phyloP scores from a whole-genome alignment of 2,329 filamentous ascomycete genomes.

The Esteya vermicola region DNA sequence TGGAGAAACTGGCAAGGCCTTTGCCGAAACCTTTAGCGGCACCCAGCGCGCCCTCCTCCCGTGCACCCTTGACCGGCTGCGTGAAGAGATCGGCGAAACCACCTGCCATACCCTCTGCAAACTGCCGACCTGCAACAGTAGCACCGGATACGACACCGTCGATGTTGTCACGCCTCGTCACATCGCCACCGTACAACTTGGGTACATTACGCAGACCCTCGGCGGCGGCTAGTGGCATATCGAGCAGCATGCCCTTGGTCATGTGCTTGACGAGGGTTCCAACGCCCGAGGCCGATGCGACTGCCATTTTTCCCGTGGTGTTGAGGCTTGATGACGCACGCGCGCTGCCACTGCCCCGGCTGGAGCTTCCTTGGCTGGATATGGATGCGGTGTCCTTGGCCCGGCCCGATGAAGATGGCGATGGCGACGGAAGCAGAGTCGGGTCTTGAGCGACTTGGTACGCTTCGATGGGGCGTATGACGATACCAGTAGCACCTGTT shows the following conservation, averaged over 20 bases:
- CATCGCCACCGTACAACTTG: constrained; percentile 38
- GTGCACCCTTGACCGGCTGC: constrained; percentile 50
- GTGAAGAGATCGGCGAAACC: constrained; percentile 65
- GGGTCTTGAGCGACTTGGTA: not conserved
- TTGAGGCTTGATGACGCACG: not conserved
- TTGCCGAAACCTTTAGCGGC: constrained; percentile 68
- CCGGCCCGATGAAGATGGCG: not conserved
- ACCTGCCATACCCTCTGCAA: constrained; percentile 61
- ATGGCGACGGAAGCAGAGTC: not conserved
- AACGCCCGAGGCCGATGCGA: constrained; percentile 11
- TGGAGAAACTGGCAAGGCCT: constrained; percentile 55
- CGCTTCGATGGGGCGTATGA: not conserved
- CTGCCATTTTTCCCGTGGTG: not conserved
- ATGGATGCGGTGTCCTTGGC: not conserved
- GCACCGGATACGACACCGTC: not conserved
- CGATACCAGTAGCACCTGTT: constrained; percentile 31
- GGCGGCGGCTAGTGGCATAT: constrained; percentile 31
- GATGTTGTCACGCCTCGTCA: constrained; percentile 15
- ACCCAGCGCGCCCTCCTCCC: constrained; percentile 34
- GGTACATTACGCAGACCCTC: constrained; percentile 40
- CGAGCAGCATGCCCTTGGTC: constrained; percentile 24
- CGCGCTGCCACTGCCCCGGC: not conserved
- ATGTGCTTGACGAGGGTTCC: constrained; percentile 16
- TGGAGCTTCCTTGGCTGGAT: too few species aligned
- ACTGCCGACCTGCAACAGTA: constrained; percentile 13